Conservation (phyloP, 306 rosid genomes). For the Pyrus pyrifolia region DNA sequence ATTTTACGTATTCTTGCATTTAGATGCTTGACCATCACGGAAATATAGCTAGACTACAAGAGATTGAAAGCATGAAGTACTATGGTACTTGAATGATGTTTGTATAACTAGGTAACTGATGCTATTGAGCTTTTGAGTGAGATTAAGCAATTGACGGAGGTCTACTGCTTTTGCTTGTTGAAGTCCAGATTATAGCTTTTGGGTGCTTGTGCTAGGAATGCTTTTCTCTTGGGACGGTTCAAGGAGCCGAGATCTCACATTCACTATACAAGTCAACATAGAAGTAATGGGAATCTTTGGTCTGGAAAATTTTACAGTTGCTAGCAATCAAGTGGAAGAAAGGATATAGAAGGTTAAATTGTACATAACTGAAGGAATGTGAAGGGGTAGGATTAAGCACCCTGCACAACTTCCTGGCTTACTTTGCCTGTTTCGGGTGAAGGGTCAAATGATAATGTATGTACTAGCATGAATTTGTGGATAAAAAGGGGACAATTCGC, state of each 20-base stretch:
- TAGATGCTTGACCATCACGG: not conserved
- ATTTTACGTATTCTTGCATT: not conserved
- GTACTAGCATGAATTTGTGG: not conserved
- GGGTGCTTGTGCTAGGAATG: not conserved
- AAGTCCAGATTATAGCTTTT: not conserved
- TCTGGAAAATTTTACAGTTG: not conserved
- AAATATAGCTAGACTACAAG: not conserved
- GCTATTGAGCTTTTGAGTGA: not conserved
- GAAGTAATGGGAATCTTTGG: not conserved
- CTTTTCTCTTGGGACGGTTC: not conserved
- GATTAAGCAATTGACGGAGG: not conserved
- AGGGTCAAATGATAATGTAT: not conserved
- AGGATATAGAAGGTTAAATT: not conserved
- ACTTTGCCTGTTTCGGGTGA: not conserved
- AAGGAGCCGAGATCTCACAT: not conserved
- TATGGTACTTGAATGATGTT: not conserved
- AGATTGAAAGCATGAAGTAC: not conserved
- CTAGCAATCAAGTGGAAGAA: not conserved
- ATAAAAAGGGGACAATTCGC: not conserved
- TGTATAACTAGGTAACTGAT: not conserved
- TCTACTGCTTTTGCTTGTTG: not conserved
- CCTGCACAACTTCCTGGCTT: not conserved
- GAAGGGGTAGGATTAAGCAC: not conserved
- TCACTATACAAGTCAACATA: not conserved
- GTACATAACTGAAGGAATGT: not conserved